These are phyloP conservation scores for Ceratonia siliqua DNA, from an alignment of 306 rosid genomes.

Conservation along the genomic window DNA sequence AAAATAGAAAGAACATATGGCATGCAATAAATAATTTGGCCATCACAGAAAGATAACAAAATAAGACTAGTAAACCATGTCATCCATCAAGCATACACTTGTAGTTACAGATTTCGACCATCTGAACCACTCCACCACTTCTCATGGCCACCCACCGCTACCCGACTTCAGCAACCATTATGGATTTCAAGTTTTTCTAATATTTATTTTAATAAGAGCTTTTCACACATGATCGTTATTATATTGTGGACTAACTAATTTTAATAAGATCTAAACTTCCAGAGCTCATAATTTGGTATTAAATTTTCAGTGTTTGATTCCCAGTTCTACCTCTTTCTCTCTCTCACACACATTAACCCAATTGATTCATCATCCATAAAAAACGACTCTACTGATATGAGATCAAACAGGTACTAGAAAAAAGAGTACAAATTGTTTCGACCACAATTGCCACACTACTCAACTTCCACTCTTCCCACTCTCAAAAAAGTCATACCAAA, in stretches of 20 bases:
- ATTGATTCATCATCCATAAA: not conserved
- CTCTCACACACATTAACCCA: not conserved
- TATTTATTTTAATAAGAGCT: not conserved
- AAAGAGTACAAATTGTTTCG: not conserved
- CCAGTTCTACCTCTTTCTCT: not conserved
- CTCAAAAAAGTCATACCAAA: not conserved
- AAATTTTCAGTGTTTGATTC: not conserved
- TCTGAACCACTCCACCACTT: not conserved
- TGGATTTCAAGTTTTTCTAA: not conserved
- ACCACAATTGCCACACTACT: not conserved
- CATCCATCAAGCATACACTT: not conserved
- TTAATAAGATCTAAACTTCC: not conserved
- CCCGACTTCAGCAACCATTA: not conserved
- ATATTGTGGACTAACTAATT: not conserved
- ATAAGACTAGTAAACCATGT: not conserved
- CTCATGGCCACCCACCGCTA: not conserved
- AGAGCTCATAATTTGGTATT: not conserved
- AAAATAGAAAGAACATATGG: not conserved
- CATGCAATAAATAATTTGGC: not conserved
- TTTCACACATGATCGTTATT: not conserved
- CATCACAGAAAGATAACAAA: not conserved
- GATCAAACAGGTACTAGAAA: not conserved
- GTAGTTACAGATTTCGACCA: not conserved
- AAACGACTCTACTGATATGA: not conserved
- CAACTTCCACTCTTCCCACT: not conserved